These are phyloP conservation scores for Chrysanthemum seticuspe DNA, from an alignment of 129 eudicot genomes.

Conservation along the genomic window DNA sequence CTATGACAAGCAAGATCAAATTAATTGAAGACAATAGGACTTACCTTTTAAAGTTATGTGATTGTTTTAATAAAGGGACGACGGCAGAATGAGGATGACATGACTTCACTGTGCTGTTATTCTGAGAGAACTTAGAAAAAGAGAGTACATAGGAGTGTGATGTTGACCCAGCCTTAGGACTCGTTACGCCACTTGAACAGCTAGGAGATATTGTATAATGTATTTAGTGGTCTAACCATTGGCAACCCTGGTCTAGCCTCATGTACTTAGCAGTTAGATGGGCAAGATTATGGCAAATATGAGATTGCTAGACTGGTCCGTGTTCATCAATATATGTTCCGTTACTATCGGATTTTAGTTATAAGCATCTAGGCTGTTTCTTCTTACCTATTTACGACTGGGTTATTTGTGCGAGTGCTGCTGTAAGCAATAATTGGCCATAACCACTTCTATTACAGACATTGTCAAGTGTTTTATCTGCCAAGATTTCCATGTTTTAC, in stretches of 20 bases:
- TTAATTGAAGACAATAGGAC: not conserved
- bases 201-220: not conserved
- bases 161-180: not conserved
- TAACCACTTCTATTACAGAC: slow-evolving; percentile 7
- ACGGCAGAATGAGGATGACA: not conserved
- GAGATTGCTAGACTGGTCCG: no score
- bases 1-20: not conserved
- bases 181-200: slow-evolving; percentile 1
- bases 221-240: not conserved
- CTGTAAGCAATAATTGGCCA: slow-evolving; percentile 5
- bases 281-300: no score
- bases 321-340: no score
- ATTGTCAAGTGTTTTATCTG: slow-evolving; percentile 11
- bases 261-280: not conserved
- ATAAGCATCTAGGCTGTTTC: slow-evolving; percentile 18
- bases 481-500: slow-evolving; percentile 5
- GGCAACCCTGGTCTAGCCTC: no score
- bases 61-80: slow-evolving; percentile 4
- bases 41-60: not conserved
- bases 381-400: slow-evolving; percentile 14
- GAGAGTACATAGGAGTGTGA: not conserved
- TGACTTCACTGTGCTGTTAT: not conserved
- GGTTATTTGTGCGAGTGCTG: slow-evolving; percentile 8
- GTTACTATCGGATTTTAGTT: not conserved
- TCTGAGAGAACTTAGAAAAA: not conserved